Evolutionary conservation across 768 basidiomycete genomes (phyloP).

Genomic region (Coprinopsis sp.): DNA sequence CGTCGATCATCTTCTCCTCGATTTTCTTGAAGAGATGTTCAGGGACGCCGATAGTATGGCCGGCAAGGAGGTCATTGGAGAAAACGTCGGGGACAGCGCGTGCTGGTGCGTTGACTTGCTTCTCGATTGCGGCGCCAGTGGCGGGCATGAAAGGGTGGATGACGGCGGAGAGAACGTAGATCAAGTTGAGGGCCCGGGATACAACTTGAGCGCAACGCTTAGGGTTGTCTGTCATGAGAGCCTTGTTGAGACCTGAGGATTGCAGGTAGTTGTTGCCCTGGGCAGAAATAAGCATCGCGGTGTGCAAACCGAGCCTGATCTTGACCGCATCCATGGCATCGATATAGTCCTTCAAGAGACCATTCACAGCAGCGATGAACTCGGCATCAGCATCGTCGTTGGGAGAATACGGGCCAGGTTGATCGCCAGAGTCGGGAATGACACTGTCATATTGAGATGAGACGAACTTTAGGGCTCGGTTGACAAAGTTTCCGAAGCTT

Average conservation of each 20-base stretch:
- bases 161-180: slow-evolving; percentile 82
- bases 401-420: slow-evolving; percentile 62
- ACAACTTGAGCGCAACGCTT: slow-evolving; percentile 87
- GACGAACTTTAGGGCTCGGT: slow-evolving; percentile 89
- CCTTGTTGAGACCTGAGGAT: slow-evolving; percentile 85
- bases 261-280: slow-evolving; percentile 95
- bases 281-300: slow-evolving; percentile 83
- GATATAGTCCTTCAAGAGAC: slow-evolving; percentile 71
- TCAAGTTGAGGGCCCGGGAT: slow-evolving; percentile 85
- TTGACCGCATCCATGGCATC: slow-evolving; percentile 90
- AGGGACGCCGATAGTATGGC: slow-evolving; percentile 81
- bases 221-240: slow-evolving; percentile 76
- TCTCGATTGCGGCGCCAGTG: slow-evolving; percentile 74
- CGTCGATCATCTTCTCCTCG: slow-evolving; percentile 83
- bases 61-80: slow-evolving; percentile 77
- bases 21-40: slow-evolving; percentile 93
- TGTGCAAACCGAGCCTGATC: slow-evolving; percentile 81
- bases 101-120: slow-evolving; percentile 85
- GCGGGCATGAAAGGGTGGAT: slow-evolving; percentile 96
- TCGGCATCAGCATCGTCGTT: slow-evolving; percentile 63
- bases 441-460: slow-evolving; percentile 76
- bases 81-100: slow-evolving; percentile 72
- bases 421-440: slow-evolving; percentile 75
- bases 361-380: slow-evolving; percentile 79
- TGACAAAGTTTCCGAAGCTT: slow-evolving; percentile 97